A percentile compares a stretch with the other conserved stretches of the same genome.
phyloP scores from a whole-genome alignment of 2,329 filamentous ascomycete genomes.

The Fusarium ambrosium region DNA sequence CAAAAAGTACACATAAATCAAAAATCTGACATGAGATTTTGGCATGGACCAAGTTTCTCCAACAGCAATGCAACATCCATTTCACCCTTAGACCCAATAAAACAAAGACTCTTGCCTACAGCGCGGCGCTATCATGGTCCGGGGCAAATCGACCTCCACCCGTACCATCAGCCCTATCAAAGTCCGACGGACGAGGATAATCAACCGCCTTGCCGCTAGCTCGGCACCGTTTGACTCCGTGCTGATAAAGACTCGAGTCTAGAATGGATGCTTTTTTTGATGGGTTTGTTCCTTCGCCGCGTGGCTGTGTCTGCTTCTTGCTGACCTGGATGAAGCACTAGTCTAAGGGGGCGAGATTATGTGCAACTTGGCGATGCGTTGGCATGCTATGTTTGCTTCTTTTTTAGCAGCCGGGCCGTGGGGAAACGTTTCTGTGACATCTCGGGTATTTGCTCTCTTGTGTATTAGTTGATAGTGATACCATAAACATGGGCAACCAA shows the following conservation, averaged over 20 bases:
- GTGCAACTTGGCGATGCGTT: neutral
- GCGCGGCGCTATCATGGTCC: neutral
- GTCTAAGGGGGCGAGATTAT: neutral
- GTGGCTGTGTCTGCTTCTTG: neutral
- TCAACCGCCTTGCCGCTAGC: neutral
- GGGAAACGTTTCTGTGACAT: neutral
- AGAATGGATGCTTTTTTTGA: too few relatives aligned
- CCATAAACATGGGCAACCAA: neutral
- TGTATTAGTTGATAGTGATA: neutral
- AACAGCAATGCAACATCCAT: neutral
- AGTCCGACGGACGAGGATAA: neutral
- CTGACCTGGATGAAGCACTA: neutral
- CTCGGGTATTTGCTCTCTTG: neutral
- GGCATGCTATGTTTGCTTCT: neutral
- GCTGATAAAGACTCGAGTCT: neutral
- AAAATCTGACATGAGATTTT: slow-evolving; percentile 33
- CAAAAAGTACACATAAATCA: neutral
- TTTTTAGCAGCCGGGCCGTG: neutral
- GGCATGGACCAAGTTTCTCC: neutral
- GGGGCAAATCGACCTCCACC: neutral
- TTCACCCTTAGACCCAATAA: neutral
- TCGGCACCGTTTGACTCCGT: neutral
- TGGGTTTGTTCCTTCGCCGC: neutral
- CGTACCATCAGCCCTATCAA: slow-evolving; percentile 17
- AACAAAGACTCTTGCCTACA: neutral